Evolutionary conservation across 208 protist species (phyloP).

Genomic region (Angomonas ambiguus): DNA sequence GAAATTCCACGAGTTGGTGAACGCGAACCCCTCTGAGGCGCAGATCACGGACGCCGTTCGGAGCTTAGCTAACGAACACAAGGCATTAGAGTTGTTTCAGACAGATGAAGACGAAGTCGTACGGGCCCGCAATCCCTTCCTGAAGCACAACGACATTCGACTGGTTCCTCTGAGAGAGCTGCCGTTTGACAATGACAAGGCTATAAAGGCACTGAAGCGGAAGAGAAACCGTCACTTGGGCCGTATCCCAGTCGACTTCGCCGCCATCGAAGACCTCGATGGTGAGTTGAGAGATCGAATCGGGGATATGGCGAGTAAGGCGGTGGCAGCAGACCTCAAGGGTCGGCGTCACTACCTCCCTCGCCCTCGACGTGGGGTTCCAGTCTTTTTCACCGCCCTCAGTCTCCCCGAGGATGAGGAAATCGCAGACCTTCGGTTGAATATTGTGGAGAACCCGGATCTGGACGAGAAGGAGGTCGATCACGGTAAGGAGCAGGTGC

Average conservation of each 20-base stretch:
- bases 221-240: slow-evolving; percentile 12
- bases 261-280: slow-evolving; percentile 20
- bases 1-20: neutral
- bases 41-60: slow-evolving; percentile 11
- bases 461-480: slow-evolving; percentile 19
- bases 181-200: slow-evolving; percentile 26
- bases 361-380: slow-evolving; percentile 11
- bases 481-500: slow-evolving; percentile 28
- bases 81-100: slow-evolving; percentile 37
- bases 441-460: slow-evolving; percentile 23
- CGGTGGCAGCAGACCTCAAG: slow-evolving; percentile 25
- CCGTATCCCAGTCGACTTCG: slow-evolving; percentile 7
- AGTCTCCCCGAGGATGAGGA: slow-evolving; percentile 40
- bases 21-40: neutral
- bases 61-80: slow-evolving; percentile 19
- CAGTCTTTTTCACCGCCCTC: slow-evolving; percentile 30
- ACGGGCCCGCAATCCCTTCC: slow-evolving; percentile 51
- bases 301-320: slow-evolving; percentile 17
- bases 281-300: slow-evolving; percentile 22
- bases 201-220: slow-evolving; percentile 13
- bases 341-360: slow-evolving; percentile 29
- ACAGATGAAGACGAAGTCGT: slow-evolving; percentile 55
- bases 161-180: slow-evolving; percentile 45
- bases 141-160: slow-evolving; percentile 34
- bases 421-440: slow-evolving; percentile 32